Evolutionary conservation across 345 rosid genomes (phyloP).

Genomic region (Bruguiera gymnorhiza): DNA sequence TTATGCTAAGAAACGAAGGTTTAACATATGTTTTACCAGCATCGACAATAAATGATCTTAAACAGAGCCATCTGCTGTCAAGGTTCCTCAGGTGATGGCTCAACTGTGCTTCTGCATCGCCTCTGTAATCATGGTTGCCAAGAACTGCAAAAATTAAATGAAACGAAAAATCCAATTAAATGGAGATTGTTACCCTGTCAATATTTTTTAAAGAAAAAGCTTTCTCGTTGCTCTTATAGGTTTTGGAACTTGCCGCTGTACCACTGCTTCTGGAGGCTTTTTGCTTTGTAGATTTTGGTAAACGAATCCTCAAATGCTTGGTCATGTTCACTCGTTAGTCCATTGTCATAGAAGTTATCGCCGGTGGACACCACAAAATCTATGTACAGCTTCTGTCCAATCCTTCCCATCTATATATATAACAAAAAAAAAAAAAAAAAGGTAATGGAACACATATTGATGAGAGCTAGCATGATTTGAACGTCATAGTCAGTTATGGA

Average conservation of each 20-base stretch:
- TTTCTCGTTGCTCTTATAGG: background rate
- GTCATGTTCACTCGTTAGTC: slow-evolving; percentile 48
- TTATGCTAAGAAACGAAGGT: background rate
- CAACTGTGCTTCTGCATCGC: slow-evolving; percentile 60
- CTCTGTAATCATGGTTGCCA: slow-evolving; percentile 84
- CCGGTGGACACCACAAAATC: slow-evolving; percentile 87
- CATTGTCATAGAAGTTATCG: slow-evolving; percentile 85
- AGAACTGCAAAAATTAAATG: slow-evolving; percentile 49
- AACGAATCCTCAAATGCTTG: slow-evolving; percentile 61
- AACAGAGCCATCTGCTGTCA: slow-evolving; percentile 75
- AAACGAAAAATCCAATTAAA: background rate
- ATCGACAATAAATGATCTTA: slow-evolving; percentile 57
- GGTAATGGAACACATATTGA: too few relatives aligned
- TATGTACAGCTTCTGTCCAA: slow-evolving; percentile 53
- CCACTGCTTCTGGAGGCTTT: slow-evolving; percentile 79
- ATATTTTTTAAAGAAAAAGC: background rate
- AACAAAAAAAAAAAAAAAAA: background rate
- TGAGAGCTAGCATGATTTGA: too few relatives aligned
- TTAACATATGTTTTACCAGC: slow-evolving; percentile 26
- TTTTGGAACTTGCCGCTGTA: slow-evolving; percentile 43
- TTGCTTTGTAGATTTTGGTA: slow-evolving; percentile 54
- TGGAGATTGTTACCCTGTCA: background rate
- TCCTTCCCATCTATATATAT: slow-evolving; percentile 56
- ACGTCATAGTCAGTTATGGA: too few relatives aligned
- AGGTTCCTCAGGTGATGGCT: slow-evolving; percentile 46